Percentiles rank a stretch among this genome's conserved stretches.
These are phyloP conservation scores for Emericellopsis cladophorae DNA, from an alignment of 2,329 filamentous ascomycete genomes.

Conservation along the genomic window DNA sequence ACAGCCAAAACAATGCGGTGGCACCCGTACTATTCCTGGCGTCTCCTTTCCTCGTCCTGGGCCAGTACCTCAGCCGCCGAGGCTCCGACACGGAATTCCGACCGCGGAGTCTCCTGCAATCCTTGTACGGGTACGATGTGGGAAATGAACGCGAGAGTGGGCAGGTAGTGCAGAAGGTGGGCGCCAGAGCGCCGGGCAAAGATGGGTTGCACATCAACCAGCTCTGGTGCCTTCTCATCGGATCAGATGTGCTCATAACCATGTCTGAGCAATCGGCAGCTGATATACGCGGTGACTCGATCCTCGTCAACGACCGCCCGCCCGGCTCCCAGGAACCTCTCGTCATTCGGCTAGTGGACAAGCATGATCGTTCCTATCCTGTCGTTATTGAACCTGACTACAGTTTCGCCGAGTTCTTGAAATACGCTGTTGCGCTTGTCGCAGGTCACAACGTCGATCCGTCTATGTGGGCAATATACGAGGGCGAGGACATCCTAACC, in stretches of 20 bases:
- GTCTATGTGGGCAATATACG: not conserved
- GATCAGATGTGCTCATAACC: constrained; percentile 1
- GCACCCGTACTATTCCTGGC: constrained; percentile 2
- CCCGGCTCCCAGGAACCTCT: not conserved
- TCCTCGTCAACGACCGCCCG: not conserved
- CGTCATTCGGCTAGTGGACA: not conserved
- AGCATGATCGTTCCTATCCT: not conserved
- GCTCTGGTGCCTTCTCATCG: constrained; percentile 3
- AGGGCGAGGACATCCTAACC: not conserved
- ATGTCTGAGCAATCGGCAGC: constrained; percentile 1
- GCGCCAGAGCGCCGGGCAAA: not conserved
- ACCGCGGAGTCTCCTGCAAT: constrained; percentile 1
- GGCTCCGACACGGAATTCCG: not conserved
- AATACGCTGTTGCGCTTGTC: constrained; percentile 1
- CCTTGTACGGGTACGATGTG: constrained; percentile 3
- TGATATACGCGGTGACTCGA: not conserved
- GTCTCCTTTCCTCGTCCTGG: not conserved
- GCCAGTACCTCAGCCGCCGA: not conserved
- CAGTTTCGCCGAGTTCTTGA: constrained; percentile 1
- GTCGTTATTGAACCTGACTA: constrained; percentile 1
- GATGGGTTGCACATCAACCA: constrained; percentile 3
- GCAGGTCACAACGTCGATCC: not conserved
- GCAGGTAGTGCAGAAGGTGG: constrained; percentile 1
- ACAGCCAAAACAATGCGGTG: not conserved
- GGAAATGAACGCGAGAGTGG: not conserved